Base-by-base conservation (phyloP, 2,329 filamentous ascomycete genomes). In the Nigrospora sphaerica region DNA sequence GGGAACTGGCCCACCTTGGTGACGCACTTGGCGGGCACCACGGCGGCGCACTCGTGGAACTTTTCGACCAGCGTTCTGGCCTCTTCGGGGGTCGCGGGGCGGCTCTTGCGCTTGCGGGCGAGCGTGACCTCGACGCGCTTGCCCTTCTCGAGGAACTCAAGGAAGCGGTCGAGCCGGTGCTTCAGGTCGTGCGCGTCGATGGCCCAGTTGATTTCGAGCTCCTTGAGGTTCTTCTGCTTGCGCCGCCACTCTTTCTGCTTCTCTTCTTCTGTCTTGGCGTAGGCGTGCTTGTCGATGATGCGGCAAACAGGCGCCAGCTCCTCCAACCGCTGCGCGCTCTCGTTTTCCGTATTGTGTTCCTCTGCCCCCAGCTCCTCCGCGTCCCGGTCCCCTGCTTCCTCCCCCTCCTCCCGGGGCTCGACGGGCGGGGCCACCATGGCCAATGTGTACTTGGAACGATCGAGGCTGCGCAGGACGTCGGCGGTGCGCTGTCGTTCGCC, bases 151-250 rank as follows among this genome's bases (percentile, higher is more conserved):
- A 96, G 61, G 61, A 95, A 95, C 45, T 69, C 73, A 50, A 67
- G 67, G 57, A 92, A 63, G 67, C 81, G 80, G 58, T 77, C 77
- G 63, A 93, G 62, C 60, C 84, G 79, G 62, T 87, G 83, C n/a
- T 68, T 68, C 44, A 95, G 64, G 69, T 96, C 91, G 60, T 92
- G 78, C 12, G 66, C 60, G 50, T 82, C 83, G 58, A 95, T 95
- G 32, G 85, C 83, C 91, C 91, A 97, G 64, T 89, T 92, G 56
- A 97, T 57, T 68, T 96, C 91, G n/a, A 96, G 65, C 60, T 85
- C 84, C 69, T 96, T 96, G 14, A 65, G 61, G 53, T 71, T 73
- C 33, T 68, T 58, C 17, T 69, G 68, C 52, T 66, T 70, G 50
- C 72, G 65, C 50, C 72, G 72, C 37, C 63, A 54, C 42, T 64